These are phyloP conservation scores for Mentha longifolia DNA, from an alignment of 257 asterid species.

Conservation along the genomic window DNA sequence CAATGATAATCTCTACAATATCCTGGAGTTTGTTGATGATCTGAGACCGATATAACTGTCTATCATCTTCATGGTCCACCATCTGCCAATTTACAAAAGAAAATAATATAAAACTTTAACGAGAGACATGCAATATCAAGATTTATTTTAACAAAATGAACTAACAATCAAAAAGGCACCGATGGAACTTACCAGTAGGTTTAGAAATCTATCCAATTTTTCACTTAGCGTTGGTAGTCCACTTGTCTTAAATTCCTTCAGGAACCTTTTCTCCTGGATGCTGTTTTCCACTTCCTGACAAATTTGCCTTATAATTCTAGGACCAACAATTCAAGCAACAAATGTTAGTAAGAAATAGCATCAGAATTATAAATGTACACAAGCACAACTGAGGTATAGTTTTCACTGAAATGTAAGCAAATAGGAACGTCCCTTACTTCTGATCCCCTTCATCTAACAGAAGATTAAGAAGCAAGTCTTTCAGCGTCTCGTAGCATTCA, in stretches of 20 bases:
- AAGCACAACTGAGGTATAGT: constrained; percentile 6
- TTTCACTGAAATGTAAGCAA: constrained; percentile 29
- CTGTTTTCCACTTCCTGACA: constrained; percentile 69
- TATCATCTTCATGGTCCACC: constrained; percentile 52
- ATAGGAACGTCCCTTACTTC: constrained; percentile 56
- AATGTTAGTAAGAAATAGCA: constrained; percentile 26
- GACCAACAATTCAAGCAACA: constrained; percentile 31
- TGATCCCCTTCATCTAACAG: constrained; percentile 64
- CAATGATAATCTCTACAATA: constrained; percentile 80
- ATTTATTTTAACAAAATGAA: constrained; percentile 16
- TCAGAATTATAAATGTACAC: constrained; percentile 15
- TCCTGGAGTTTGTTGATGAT: constrained; percentile 88
- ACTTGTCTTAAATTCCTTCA: constrained; percentile 67
- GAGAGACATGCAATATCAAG: constrained; percentile 23
- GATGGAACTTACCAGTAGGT: constrained; percentile 60
- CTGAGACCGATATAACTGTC: constrained; percentile 54
- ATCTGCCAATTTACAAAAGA: constrained; percentile 47
- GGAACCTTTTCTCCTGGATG: constrained; percentile 53
- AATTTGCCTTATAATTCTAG: constrained; percentile 70
- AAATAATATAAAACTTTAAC: constrained; percentile 15
- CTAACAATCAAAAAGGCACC: constrained; percentile 21
- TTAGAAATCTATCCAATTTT: constrained; percentile 74
- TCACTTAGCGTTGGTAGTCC: constrained; percentile 79
- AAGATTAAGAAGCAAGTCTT: constrained; percentile 64
- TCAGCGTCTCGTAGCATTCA: constrained; percentile 90